Percentiles rank a stretch among this genome's conserved stretches.
These are phyloP conservation scores for Fusarium duplospermum DNA, from an alignment of 2,329 filamentous ascomycete species.

Conservation along the genomic window DNA sequence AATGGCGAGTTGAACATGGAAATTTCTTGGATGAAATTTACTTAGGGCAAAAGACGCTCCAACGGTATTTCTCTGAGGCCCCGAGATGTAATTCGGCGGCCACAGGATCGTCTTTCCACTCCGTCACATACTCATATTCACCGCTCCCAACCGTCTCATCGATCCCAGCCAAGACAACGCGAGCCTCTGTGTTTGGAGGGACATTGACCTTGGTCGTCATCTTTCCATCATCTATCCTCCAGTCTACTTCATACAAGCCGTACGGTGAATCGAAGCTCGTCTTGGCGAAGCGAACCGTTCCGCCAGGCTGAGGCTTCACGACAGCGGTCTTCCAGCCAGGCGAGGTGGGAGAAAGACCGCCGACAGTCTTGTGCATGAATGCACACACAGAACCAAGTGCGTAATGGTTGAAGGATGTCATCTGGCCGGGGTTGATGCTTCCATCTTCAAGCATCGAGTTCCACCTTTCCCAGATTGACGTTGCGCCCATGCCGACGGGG, in stretches of 20 bases:
- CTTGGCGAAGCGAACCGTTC: slow-evolving; percentile 7
- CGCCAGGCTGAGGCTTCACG: neutral
- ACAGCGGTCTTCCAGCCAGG: neutral
- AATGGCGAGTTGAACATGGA: neutral
- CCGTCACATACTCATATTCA: slow-evolving; percentile 1
- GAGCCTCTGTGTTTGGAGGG: slow-evolving; percentile 6
- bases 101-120: neutral
- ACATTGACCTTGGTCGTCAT: slow-evolving; percentile 5
- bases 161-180: neutral
- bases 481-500: slow-evolving; percentile 58
- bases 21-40: neutral
- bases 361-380: neutral
- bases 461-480: slow-evolving; percentile 64
- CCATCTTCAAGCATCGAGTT: slow-evolving; percentile 58
- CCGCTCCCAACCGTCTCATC: slow-evolving; percentile 11
- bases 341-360: neutral
- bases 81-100: slow-evolving; percentile 4
- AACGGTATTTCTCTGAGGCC: slow-evolving; percentile 1
- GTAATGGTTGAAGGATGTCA: slow-evolving; percentile 65
- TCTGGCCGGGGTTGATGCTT: slow-evolving; percentile 56
- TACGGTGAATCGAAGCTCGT: slow-evolving; percentile 8
- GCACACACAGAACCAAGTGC: slow-evolving; percentile 56
- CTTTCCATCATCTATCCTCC: neutral
- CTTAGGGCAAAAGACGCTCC: neutral
- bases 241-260: slow-evolving; percentile 10